Base-by-base conservation (phyloP, 805 yeast genomes). In the Hanseniaspora taiwanica region DNA sequence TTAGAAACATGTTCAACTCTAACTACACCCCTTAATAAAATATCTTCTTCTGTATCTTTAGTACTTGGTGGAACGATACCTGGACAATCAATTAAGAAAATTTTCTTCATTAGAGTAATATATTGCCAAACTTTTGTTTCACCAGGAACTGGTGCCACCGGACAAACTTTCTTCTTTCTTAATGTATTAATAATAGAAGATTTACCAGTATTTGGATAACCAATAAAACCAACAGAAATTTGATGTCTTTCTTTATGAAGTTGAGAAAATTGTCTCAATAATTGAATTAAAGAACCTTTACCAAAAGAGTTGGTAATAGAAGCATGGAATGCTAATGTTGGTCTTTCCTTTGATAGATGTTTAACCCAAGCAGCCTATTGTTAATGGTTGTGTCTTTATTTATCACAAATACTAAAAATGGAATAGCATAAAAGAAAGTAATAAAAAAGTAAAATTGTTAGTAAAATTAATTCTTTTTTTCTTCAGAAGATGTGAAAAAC, bases 71-170 rank as follows among this genome's bases (percentile, higher is more conserved):
- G 98, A 17, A 89, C 98, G 56, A 89, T 89, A 64, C 98, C 98
- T 2, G 98, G 98, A 69, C 98, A 91, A 64, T 89, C 98, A 54
- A 89, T 91, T 53, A 89, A 67, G 63, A 87, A 89, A 39, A 89
- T 89, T 49, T 89, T 74, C 69, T 89, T 89, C 96, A 91, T 89
- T 52, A 89, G 69, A 3, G 98, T 87, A 53, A 89, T 87, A 66
- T 89, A 89, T 68, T 89, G 98, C 98, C 98, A 89, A 35, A 89
- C 96, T 63, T 89, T 89, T 27, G 98, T 89, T 59, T 89, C 98
- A 60, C 98, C 98, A 23, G 98, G 98, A 53, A 89, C 86, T 37
- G 98, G 98, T 1, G 98, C 98, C 37, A 89, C 97, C 35, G 72
- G 78, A 66, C 97, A 91, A 36, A 89, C 98, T 65, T 89, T 91